Base-by-base conservation (phyloP, 2,329 filamentous ascomycete species). In the Corynespora cassiicola region DNA sequence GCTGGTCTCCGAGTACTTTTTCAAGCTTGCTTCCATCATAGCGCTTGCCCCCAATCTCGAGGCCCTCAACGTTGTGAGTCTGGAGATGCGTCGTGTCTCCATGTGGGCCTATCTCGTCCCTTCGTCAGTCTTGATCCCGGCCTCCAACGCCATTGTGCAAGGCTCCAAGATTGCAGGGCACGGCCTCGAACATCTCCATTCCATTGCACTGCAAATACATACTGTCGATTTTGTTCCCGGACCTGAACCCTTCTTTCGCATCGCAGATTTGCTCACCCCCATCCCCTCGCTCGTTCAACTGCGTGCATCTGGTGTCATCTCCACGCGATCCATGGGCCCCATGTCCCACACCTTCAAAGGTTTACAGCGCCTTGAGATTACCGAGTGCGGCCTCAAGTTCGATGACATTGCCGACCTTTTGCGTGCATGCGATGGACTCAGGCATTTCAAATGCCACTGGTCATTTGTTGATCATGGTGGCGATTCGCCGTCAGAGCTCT, bases 401-500 rank as follows among this genome's bases (percentile, higher is more conserved):
- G 6, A 44, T 1, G 34, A 52, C 4, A 19, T 62, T 1, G 25
- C 33, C 2, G 8, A 40, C 0, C 7, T 62, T 1, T 24, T 47
- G 5, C 20, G 11, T 6, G 39, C 34, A 1, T 64, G 56, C 30
- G 22, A 48, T 1, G 32, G 35, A 2, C 24, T 65, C 5, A 47
- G 39, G 20, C 46, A 59, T 12, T 47, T 65, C 14, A 29, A 31
- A 5, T 62, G 52, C 26, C 33, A 35, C 9, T 65, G 60, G 61
- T 31, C 42, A 1, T 52, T 15, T 7, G 24, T 50, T 1, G 14
- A 47, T 9, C n/a, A 11, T 6, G 6, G 10, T 3, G 8, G n/a
- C 2, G 19, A 29, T 4, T 21, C 37, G 3, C 25, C 46, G 2
- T 39, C 37, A 2, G 30, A 45, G 25, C 37, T 62, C 5, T 42